Percentiles rank a stretch among this genome's conserved stretches.
These are phyloP conservation scores for Heterobasidion occidentale DNA, from an alignment of 1,284 basidiomycete genomes.

Conservation along the genomic window DNA sequence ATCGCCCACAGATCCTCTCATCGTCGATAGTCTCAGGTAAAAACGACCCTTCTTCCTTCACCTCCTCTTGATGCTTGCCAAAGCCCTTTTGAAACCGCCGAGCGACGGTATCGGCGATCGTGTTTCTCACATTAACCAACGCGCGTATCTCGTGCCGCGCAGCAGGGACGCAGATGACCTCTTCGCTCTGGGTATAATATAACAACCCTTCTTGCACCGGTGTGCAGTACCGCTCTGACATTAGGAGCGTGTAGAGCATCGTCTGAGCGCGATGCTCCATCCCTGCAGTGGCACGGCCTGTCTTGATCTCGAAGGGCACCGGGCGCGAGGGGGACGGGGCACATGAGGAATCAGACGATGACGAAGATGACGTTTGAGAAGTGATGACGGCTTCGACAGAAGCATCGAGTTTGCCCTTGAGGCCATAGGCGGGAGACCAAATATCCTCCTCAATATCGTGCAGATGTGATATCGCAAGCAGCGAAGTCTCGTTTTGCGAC, in stretches of 20 bases:
- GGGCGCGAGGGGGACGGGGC: conserved; percentile 22
- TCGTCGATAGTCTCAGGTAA: conserved; percentile 87
- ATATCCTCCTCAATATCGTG: conserved; percentile 96
- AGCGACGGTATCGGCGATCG: conserved; percentile 76
- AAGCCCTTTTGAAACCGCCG: conserved; percentile 14
- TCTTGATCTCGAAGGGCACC: conserved; percentile 94
- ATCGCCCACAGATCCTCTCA: conserved; percentile 69
- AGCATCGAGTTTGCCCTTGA: conserved; percentile 95
- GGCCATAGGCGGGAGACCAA: conserved; percentile 90
- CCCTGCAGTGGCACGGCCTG: conserved; percentile 68
- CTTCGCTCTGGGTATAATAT: conserved; percentile 90
- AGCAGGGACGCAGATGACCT: conserved; percentile 77
- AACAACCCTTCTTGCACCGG: conserved; percentile 74
- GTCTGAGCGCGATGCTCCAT: conserved; percentile 97
- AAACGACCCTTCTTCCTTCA: conserved; percentile 29
- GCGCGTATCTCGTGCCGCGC: conserved; percentile 80
- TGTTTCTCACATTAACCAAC: conserved; percentile 78
- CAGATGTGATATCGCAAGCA: conserved; percentile 66
- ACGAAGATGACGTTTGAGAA: conserved; percentile 25
- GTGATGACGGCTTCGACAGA: conserved; percentile 69
- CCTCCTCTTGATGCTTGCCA: conserved; percentile 7
- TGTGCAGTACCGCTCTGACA: conserved; percentile 81
- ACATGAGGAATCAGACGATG: conserved; percentile 3
- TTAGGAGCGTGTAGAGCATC: conserved; percentile 91
- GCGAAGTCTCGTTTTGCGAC: conserved; percentile 34